Base-by-base conservation (phyloP, 1,284 basidiomycete species). In the Leccinum huronense region DNA sequence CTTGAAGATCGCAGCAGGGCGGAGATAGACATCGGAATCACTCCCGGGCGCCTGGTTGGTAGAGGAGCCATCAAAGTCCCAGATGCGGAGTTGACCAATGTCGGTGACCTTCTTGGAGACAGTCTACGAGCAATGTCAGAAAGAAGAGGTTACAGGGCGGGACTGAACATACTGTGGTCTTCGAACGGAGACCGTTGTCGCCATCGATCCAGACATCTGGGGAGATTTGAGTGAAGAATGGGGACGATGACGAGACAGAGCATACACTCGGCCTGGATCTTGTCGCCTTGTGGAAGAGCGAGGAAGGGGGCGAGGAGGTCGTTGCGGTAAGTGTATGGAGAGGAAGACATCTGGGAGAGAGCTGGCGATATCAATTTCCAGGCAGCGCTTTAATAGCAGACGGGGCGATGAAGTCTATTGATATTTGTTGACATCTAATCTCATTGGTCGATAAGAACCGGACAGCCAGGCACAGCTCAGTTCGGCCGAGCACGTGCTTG, bases 61-160 rank as follows among this genome's bases (percentile, higher is more conserved):
- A 55, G 94, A 97, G 57, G 95, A 97, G 71, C 97, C 97, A 79
- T 99, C 97, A 76, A 99, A 99, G 85, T 99, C 97, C 97, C 97
- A 99, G 80, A 93, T 87, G 75, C 95, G 94, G 68, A 97, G 89
- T 75, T 93, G 86, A 72, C 86, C 87, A 70, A 95, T 87, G 76
- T 94, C 91, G 73, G 91, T 93, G 75, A 95, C 86, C 77, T 90
- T 89, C 79, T 91, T 89, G 78, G 83, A 79, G 75, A 94, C 86
- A 65, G 94, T 95, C 90, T 94, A 72, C 0, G 65, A 55, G 56
- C 9, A 31, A 65, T 58, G 65, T 63, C 45, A 67, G 48, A 14
- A 54, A 60, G 59, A 60, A 40, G 56, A 48, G 59, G 56, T 6
- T 51, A 38, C 45, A 19, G 60, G 9, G 63, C 59, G 61, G 53